Evolutionary conservation across 768 basidiomycete genomes (phyloP), one percentile per base, ranked within the genome.

Genomic region (Tricholoma sp.): DNA sequence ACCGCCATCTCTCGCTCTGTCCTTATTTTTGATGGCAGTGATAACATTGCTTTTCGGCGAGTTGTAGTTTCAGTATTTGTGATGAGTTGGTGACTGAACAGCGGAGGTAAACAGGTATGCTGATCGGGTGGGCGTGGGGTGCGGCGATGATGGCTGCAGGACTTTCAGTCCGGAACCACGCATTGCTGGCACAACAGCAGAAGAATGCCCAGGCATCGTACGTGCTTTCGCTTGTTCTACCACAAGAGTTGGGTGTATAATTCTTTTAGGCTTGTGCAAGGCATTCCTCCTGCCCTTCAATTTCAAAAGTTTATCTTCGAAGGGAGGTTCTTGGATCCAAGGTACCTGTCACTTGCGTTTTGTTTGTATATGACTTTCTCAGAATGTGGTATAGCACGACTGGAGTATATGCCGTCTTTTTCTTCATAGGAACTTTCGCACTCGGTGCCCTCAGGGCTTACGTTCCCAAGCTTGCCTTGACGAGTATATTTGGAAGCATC

Each of bases 51-150:
- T 77, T 3, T 14, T 75, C 6, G 77, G 75, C 68, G 50, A 49
- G 65, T 61, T n/a, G 22, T n/a, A 14, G 37, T 10, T 53, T 18
- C 45, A 12, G 18, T 21, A 21, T 39, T 3, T 21, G 14, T 21
- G 0, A 32, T n/a, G n/a, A n/a, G n/a, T n/a, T 0, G 35, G 41
- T 7, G 5, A 18, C 22, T 50, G 5, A 14, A 35, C 47, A 12
- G 31, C 31, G 49, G 11, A 24, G 7, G 47, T 37, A 3, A 12
- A 16, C 29, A 73, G 76, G 77, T 0, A 76, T 79, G 74, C 59
- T 76, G 18, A 43, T 77, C 24, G 78, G 78, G 16, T 79, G 79
- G 79, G 79, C 75, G 18, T 77, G 76, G 73, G 76, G 75, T 22
- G 69, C 62, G 50, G 78, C 74, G 12, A 72, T 72, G 0, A 80